Evolutionary conservation across 371 early-diverging fungal species (phyloP).

Genomic region (Syncephalastrum contaminatum): DNA sequence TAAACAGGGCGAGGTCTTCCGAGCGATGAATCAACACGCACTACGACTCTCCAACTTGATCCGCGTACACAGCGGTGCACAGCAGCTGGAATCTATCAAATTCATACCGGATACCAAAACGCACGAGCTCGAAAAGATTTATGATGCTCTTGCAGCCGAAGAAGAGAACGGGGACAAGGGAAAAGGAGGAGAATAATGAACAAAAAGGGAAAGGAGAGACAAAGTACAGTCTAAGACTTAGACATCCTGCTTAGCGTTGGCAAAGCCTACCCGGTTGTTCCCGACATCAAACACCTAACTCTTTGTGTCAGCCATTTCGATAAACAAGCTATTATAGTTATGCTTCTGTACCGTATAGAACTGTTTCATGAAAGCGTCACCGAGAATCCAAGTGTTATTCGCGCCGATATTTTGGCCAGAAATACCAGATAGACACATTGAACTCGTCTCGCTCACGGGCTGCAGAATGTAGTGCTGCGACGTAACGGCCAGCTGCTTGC

Average conservation of each 20-base stretch:
- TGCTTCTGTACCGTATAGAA: slow-evolving; percentile 66
- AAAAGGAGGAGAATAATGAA: slow-evolving; percentile 1
- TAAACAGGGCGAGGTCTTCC: slow-evolving; percentile 27
- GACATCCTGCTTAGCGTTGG: slow-evolving; percentile 22
- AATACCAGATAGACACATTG: slow-evolving; percentile 68
- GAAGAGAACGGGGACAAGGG: slow-evolving; percentile 4
- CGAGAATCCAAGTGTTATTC: slow-evolving; percentile 69
- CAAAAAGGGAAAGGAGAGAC: not conserved
- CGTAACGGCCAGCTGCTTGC: slow-evolving; percentile 45
- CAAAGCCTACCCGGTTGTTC: slow-evolving; percentile 72
- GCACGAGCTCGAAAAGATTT: slow-evolving; percentile 31
- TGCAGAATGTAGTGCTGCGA: slow-evolving; percentile 61
- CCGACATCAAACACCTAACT: slow-evolving; percentile 62
- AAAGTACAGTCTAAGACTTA: slow-evolving; percentile 2
- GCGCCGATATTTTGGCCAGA: slow-evolving; percentile 39
- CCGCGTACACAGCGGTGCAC: slow-evolving; percentile 25
- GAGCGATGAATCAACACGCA: slow-evolving; percentile 26
- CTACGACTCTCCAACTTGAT: slow-evolving; percentile 21
- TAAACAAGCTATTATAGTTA: not conserved
- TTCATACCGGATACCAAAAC: slow-evolving; percentile 35
- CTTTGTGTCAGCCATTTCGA: not conserved
- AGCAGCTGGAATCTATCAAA: slow-evolving; percentile 29
- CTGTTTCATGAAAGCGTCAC: slow-evolving; percentile 74
- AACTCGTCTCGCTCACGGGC: slow-evolving; percentile 33
- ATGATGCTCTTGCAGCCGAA: slow-evolving; percentile 24